Conservation (phyloP, 768 basidiomycete genomes). For the Royoungia palumana region DNA sequence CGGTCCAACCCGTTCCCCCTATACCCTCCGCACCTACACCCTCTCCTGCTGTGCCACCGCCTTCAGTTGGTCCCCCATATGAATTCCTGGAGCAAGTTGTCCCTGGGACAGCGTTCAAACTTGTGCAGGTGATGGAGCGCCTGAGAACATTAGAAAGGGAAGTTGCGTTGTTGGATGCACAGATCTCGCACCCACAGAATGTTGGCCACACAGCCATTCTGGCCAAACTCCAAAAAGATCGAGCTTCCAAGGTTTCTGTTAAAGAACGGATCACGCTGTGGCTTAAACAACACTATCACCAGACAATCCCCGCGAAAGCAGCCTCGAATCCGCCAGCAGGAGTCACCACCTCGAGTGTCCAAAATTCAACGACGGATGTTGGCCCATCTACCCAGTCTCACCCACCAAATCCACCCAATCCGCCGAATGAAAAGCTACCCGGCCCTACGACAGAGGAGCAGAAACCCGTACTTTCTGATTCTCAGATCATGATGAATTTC, state of each 20-base stretch:
- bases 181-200: conserved; percentile 12
- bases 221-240: conserved; percentile 12
- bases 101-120: conserved; percentile 7
- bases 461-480: conserved; percentile 17
- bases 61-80: conserved; percentile 9
- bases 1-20: conserved; percentile 9
- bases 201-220: conserved; percentile 18
- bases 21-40: conserved; percentile 2
- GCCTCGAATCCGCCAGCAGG: conserved; percentile 5
- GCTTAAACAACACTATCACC: conserved; percentile 18
- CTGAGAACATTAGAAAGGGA: conserved; percentile 17
- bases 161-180: conserved; percentile 10
- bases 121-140: conserved; percentile 24
- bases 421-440: conserved; percentile 4
- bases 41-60: conserved; percentile 6
- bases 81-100: conserved; percentile 18
- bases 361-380: conserved; percentile 7
- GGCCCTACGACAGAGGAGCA: conserved; percentile 17
- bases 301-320: conserved; percentile 9
- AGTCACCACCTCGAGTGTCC: not conserved
- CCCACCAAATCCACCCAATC: conserved; percentile 1
- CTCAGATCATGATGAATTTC: conserved; percentile 26
- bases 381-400: conserved; percentile 13
- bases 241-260: not conserved
- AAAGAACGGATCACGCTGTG: conserved; percentile 13